Conservation (phyloP, 805 yeast species). For the Metschnikowia cubensis region DNA sequence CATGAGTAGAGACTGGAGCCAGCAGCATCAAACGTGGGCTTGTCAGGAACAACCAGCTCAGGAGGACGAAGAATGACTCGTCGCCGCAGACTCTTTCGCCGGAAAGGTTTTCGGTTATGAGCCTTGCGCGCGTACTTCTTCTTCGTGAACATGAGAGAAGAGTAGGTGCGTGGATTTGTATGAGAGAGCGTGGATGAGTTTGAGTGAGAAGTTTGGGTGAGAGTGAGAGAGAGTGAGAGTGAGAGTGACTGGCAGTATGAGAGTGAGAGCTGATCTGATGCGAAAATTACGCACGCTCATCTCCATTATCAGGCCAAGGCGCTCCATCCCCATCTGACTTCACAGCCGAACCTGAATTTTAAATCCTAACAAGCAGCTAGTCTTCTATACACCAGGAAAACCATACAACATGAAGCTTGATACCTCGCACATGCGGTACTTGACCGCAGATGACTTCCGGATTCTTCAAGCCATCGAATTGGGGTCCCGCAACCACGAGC, state of each 20-base stretch:
- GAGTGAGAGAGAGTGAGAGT: background rate
- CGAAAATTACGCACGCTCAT: background rate
- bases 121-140: constrained; percentile 10
- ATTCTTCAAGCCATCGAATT: constrained; percentile 84
- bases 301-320: background rate
- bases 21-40: constrained; percentile 15
- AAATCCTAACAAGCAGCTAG: too few relatives aligned
- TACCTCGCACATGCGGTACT: constrained; percentile 87
- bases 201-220: background rate
- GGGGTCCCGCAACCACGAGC: constrained; percentile 90
- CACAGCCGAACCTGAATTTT: too few relatives aligned
- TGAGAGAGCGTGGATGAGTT: background rate
- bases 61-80: constrained; percentile 5
- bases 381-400: too few relatives aligned
- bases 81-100: constrained; percentile 6
- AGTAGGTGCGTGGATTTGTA: background rate
- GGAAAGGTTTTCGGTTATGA: constrained; percentile 7
- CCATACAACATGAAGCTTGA: constrained; percentile 72
- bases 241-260: background rate
- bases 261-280: background rate
- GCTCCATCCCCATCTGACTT: too few relatives aligned
- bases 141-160: constrained; percentile 14
- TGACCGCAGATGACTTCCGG: constrained; percentile 85
- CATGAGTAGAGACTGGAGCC: constrained; percentile 17
- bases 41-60: background rate